phyloP scores from a whole-genome alignment of 768 basidiomycete species.

The Amanita pseudoporphyria region DNA sequence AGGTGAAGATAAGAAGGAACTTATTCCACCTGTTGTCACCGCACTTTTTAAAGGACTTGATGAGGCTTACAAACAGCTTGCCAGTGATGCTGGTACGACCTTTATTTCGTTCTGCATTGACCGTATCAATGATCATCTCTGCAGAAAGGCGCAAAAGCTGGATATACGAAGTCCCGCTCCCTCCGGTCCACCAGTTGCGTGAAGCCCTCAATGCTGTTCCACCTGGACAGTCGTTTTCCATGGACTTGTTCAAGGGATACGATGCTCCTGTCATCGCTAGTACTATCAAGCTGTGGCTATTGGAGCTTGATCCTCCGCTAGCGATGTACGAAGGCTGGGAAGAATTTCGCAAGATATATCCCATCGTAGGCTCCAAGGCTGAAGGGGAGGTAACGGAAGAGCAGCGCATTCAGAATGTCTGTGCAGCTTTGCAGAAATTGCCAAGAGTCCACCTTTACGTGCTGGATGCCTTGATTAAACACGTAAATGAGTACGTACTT shows the following conservation, averaged over 20 bases:
- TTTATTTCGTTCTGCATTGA: not conserved
- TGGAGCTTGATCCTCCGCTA: conserved; percentile 88
- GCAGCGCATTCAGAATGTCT: conserved; percentile 54
- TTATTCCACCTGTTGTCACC: conserved; percentile 64
- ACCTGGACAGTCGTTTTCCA: conserved; percentile 43
- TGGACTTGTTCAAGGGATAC: conserved; percentile 46
- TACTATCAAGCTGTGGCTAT: conserved; percentile 76
- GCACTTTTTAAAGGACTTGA: conserved; percentile 56
- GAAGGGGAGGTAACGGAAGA: conserved; percentile 47
- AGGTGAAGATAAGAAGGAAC: conserved; percentile 49
- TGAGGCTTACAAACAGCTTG: conserved; percentile 50
- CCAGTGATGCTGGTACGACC: conserved; percentile 53
- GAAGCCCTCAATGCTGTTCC: conserved; percentile 75
- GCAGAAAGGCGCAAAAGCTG: conserved; percentile 81
- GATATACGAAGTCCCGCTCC: conserved; percentile 91
- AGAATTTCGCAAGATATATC: conserved; percentile 82
- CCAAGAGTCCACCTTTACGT: conserved; percentile 77
- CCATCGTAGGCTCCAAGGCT: conserved; percentile 53
- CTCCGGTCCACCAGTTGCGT: conserved; percentile 76
- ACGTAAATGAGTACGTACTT: conserved; percentile 55
- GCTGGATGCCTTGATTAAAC: conserved; percentile 67
- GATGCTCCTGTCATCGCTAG: conserved; percentile 85
- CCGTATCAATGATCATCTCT: not conserved
- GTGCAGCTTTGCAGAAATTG: conserved; percentile 52
- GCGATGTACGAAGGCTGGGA: conserved; percentile 88